Conservation (phyloP, 768 basidiomycete species). For the Hortiboletus campestris region DNA sequence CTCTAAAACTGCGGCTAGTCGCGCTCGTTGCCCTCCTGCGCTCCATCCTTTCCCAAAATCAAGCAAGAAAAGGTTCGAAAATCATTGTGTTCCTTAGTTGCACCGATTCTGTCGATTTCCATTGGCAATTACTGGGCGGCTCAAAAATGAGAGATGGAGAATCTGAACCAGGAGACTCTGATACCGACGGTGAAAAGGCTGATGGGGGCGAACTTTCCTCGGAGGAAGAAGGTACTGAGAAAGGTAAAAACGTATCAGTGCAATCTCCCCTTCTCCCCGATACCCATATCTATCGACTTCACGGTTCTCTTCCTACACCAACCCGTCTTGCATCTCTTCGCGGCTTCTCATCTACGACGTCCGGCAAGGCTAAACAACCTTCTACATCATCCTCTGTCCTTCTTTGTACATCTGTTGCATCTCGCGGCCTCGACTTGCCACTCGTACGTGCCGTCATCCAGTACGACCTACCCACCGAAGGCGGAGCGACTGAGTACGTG, state of each 20-base stretch:
- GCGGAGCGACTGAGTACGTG: constrained; percentile 93
- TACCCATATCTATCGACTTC: constrained; percentile 81
- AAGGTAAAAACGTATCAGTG: constrained; percentile 47
- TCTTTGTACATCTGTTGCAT: constrained; percentile 95
- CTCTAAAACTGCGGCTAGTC: constrained; percentile 93
- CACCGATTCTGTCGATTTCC: constrained; percentile 97
- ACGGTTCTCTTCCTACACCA: constrained; percentile 84
- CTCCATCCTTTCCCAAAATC: constrained; percentile 65
- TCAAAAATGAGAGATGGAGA: constrained; percentile 57
- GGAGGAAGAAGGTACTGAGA: constrained; percentile 26
- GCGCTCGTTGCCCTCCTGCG: constrained; percentile 84
- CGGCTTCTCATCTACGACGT: constrained; percentile 59
- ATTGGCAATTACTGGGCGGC: constrained; percentile 81
- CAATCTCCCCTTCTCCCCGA: constrained; percentile 78
- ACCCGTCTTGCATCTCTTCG: constrained; percentile 81
- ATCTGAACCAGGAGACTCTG: constrained; percentile 23
- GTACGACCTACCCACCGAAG: constrained; percentile 97
- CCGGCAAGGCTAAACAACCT: constrained; percentile 31
- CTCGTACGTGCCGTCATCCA: constrained; percentile 93
- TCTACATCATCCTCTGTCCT: constrained; percentile 62
- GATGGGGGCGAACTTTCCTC: constrained; percentile 24
- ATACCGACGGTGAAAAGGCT: constrained; percentile 25
- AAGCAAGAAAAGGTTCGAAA: constrained; percentile 54
- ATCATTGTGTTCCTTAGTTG: constrained; percentile 96
- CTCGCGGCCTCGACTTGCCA: constrained; percentile 95